Base-by-base conservation (phyloP, 2,329 filamentous ascomycete species). In the Didymellaceae sp. region DNA sequence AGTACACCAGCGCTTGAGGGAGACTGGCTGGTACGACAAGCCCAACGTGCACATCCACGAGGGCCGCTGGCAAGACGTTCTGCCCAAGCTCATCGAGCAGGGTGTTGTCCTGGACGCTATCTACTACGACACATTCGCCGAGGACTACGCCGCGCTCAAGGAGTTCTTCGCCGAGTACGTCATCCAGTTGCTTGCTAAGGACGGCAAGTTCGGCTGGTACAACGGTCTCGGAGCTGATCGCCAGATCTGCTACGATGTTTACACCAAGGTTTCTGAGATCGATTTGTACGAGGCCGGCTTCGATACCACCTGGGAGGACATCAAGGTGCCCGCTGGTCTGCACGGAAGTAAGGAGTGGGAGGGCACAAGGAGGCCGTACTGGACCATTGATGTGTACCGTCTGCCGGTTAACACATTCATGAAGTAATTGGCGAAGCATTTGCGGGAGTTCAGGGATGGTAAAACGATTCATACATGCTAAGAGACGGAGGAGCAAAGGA, bases 21-120 rank as follows among this genome's bases (percentile, higher is more conserved):
- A 81, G 31, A 80, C 84, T 20, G 89, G 87, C 8, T 89, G 89
- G 62, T 87, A 84, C 74, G 84, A 87, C 62, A 82, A 81, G 65
- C 74, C 78, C 2, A 78, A 79, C 24, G 81, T 83, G 14, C 69
- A 68, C 16, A 82, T 96, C 18, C 85, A 90, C 68, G 78, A 82
- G 28, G 89, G 91, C 2, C 81, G 80, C 59, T 96, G 91, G 91
- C 91, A 96, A 73, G 89, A 94, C 52, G 76, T 94, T 0, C 78
- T 92, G 13, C 88, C 87, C 0, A 77, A 78, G 41, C 77, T 96
- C 6, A 75, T 93, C 1, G 82, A 84, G 52, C 76, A 84, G 31
- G 88, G 88, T 8, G 82, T 88, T 63, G 77, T 85, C 10, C 92
- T 93, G 66, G 90, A 96, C 68, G 90, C 88, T 21, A 90, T 74